phyloP scores from a whole-genome alignment of 2,329 filamentous ascomycete species.

The Blastomyces emzantsi region DNA sequence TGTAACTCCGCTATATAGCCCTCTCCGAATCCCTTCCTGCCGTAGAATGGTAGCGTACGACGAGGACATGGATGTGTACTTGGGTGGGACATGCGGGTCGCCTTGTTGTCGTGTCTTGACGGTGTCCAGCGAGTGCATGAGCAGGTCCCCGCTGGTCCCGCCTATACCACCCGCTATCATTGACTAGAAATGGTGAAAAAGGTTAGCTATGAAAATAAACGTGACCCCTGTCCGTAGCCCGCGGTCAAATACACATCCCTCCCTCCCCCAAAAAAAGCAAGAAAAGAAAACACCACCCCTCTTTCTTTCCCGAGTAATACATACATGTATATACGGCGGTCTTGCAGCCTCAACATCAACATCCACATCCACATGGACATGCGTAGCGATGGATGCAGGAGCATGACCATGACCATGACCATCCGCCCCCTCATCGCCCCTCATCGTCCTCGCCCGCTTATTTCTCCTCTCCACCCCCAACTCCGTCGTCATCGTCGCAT shows the following conservation, averaged over 20 bases:
- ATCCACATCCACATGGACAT: slow-evolving; percentile 8
- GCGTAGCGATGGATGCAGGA: slow-evolving; percentile 12
- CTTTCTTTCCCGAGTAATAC: neutral
- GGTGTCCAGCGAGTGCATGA: slow-evolving; percentile 98
- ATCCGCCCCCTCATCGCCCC: slow-evolving; percentile 14
- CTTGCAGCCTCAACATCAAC: slow-evolving; percentile 19
- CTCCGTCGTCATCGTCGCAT: slow-evolving; percentile 9
- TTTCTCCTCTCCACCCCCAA: slow-evolving; percentile 20
- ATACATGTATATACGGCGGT: slow-evolving; percentile 18
- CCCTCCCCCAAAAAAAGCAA: neutral
- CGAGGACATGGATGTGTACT: slow-evolving; percentile 80
- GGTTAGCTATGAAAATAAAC: neutral
- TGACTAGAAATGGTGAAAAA: slow-evolving; percentile 45
- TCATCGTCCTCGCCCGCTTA: slow-evolving; percentile 19
- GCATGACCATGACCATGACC: neutral
- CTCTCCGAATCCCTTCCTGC: slow-evolving; percentile 78
- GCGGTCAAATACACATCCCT: too few relatives aligned
- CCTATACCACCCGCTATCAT: slow-evolving; percentile 94
- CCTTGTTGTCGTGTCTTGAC: slow-evolving; percentile 98
- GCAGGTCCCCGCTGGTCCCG: slow-evolving; percentile 86
- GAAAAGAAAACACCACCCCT: neutral
- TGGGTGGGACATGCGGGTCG: slow-evolving; percentile 84
- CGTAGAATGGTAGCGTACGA: slow-evolving; percentile 90
- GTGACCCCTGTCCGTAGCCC: too few relatives aligned
- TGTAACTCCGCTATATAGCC: slow-evolving; percentile 86